These are phyloP conservation scores for Naganishia kalamii DNA, from an alignment of 768 basidiomycete species.

Conservation along the genomic window DNA sequence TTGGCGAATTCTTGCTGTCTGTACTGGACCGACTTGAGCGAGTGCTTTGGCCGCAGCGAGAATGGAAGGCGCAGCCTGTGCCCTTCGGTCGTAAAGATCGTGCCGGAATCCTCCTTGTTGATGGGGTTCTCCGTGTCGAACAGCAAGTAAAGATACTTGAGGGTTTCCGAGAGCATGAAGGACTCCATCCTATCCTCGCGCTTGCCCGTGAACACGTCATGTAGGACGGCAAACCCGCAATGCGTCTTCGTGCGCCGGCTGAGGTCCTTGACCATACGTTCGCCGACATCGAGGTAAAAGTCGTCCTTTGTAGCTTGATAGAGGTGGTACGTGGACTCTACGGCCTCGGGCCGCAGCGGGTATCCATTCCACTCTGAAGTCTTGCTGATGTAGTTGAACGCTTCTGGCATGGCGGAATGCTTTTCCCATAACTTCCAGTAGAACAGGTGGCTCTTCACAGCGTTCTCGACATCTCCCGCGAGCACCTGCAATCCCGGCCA, in stretches of 20 bases:
- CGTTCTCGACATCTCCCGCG: conserved; percentile 67
- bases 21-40: conserved; percentile 35
- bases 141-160: conserved; percentile 81
- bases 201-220: conserved; percentile 57
- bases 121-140: conserved; percentile 79
- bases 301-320: conserved; percentile 87
- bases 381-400: conserved; percentile 69
- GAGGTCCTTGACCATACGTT: conserved; percentile 72
- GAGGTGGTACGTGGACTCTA: conserved; percentile 94
- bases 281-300: conserved; percentile 86
- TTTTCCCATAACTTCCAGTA: conserved; percentile 92
- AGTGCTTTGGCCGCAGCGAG: conserved; percentile 57
- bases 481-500: conserved; percentile 83
- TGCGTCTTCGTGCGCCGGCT: conserved; percentile 66
- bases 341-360: conserved; percentile 60
- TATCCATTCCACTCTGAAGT: conserved; percentile 43
- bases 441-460: conserved; percentile 82
- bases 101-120: conserved; percentile 71
- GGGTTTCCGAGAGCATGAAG: conserved; percentile 84
- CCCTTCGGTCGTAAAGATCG: conserved; percentile 92
- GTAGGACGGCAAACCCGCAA: conserved; percentile 78
- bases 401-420: conserved; percentile 82
- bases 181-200: conserved; percentile 92
- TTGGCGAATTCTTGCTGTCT: conserved; percentile 13
- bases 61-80: conserved; percentile 70